Percentiles rank a stretch among this genome's conserved stretches.
phyloP scores from a whole-genome alignment of 202 grass and related monocot species.

The Bolboschoenoplectus hybrid region DNA sequence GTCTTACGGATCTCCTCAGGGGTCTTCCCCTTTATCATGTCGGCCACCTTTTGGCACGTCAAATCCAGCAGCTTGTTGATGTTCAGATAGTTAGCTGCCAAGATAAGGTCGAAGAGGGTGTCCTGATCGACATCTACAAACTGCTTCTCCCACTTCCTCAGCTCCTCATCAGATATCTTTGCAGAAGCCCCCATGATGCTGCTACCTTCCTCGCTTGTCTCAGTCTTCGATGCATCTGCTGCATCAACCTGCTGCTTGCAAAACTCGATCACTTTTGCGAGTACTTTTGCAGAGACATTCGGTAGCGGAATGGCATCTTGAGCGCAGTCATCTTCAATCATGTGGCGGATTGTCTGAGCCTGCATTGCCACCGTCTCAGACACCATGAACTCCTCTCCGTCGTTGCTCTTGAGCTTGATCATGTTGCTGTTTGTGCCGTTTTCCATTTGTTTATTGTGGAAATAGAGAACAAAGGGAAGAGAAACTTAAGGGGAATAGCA shows the following conservation, averaged over 20 bases:
- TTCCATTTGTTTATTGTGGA: neutral
- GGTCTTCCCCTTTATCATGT: conserved; percentile 10
- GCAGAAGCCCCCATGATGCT: neutral
- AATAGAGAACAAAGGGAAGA: neutral
- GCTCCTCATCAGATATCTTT: neutral
- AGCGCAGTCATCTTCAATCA: conserved; percentile 48
- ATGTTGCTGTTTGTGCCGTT: neutral
- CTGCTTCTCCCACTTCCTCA: conserved; percentile 33
- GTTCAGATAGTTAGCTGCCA: conserved; percentile 40
- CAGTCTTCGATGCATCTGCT: conserved; percentile 35
- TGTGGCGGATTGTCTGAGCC: conserved; percentile 28
- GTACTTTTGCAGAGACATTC: conserved; percentile 23
- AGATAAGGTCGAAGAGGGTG: conserved; percentile 50
- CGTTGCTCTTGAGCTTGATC: conserved; percentile 35
- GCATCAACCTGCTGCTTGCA: conserved; percentile 49
- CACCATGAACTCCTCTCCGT: conserved; percentile 46
- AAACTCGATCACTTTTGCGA: conserved; percentile 42
- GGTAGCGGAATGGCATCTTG: conserved; percentile 30
- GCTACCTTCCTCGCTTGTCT: neutral
- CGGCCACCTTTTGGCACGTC: neutral
- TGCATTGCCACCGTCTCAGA: conserved; percentile 35
- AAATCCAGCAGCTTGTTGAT: neutral
- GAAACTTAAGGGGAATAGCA: neutral
- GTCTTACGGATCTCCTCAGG: neutral
- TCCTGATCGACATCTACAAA: conserved; percentile 46